Conservation (phyloP, 2,329 filamentous ascomycete species). For the Verticillium klebahnii region DNA sequence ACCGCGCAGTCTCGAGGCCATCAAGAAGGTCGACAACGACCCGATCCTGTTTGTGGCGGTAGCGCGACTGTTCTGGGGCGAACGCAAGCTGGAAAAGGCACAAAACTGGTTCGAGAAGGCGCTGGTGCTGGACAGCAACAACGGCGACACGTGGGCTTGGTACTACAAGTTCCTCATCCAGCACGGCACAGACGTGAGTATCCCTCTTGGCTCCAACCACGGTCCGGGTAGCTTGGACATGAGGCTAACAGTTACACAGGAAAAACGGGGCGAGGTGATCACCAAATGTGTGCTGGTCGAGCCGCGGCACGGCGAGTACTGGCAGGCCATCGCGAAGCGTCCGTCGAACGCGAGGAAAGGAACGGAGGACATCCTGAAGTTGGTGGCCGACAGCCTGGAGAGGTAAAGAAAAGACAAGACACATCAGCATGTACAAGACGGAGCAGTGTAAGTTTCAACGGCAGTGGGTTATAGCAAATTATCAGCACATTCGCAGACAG, state of each 20-base stretch:
- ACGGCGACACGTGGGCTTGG: slow-evolving; percentile 96
- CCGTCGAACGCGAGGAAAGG: slow-evolving; percentile 72
- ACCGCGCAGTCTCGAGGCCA: slow-evolving; percentile 84
- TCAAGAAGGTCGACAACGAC: slow-evolving; percentile 95
- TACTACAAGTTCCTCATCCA: slow-evolving; percentile 91
- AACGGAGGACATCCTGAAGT: slow-evolving; percentile 75
- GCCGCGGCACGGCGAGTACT: slow-evolving; percentile 87
- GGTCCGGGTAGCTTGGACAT: not conserved
- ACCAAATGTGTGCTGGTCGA: slow-evolving; percentile 77
- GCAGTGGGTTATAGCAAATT: slow-evolving; percentile 2
- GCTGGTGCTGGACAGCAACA: slow-evolving; percentile 77
- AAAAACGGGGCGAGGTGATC: slow-evolving; percentile 83
- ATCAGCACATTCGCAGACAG: not conserved
- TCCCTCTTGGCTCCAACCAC: not conserved
- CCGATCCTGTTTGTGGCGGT: slow-evolving; percentile 85
- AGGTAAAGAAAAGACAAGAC: slow-evolving; percentile 12
- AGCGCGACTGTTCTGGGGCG: slow-evolving; percentile 92
- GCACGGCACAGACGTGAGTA: slow-evolving; percentile 69
- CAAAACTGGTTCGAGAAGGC: slow-evolving; percentile 98
- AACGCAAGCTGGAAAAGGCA: slow-evolving; percentile 87
- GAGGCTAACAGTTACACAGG: slow-evolving; percentile 25
- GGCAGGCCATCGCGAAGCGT: slow-evolving; percentile 83
- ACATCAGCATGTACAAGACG: not conserved
- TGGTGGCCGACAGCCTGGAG: slow-evolving; percentile 57
- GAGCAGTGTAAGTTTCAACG: not conserved